A percentile compares a stretch with the other conserved stretches of the same genome.
Evolutionary conservation across 2,329 filamentous ascomycete genomes (phyloP).

Genomic region (Trichoderma cornu-damae): DNA sequence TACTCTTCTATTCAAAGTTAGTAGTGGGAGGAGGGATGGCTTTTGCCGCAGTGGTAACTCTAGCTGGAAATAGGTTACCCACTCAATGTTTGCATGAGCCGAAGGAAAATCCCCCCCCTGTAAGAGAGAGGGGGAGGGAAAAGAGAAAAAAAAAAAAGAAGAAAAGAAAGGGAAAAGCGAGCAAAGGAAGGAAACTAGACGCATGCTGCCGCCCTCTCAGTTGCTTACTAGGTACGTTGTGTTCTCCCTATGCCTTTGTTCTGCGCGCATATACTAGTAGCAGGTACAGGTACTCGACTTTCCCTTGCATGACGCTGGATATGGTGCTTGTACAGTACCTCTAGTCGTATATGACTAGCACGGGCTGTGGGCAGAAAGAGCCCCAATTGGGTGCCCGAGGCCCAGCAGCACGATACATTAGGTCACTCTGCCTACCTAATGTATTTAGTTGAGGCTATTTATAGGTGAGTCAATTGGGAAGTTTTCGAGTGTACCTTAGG

Average conservation of each 20-base stretch:
- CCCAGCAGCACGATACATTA: too few relatives aligned
- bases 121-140: neutral
- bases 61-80: too few relatives aligned
- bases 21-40: neutral
- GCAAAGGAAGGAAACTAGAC: too few relatives aligned
- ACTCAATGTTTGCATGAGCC: neutral
- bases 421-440: neutral
- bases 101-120: neutral
- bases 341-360: too few relatives aligned
- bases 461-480: slow-evolving; percentile 4
- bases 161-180: too few relatives aligned
- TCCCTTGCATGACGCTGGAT: too few relatives aligned
- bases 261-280: neutral
- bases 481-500: neutral
- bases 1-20: too few relatives aligned
- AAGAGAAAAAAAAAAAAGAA: too few relatives aligned
- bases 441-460: neutral
- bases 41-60: neutral
- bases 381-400: neutral
- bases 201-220: too few relatives aligned
- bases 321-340: too few relatives aligned
- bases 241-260: neutral
- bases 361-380: neutral
- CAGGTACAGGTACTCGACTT: too few relatives aligned
- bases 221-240: neutral